These are phyloP conservation scores for Hemisphaericaspora nanyangensis DNA, from an alignment of 805 yeast species.

Conservation along the genomic window DNA sequence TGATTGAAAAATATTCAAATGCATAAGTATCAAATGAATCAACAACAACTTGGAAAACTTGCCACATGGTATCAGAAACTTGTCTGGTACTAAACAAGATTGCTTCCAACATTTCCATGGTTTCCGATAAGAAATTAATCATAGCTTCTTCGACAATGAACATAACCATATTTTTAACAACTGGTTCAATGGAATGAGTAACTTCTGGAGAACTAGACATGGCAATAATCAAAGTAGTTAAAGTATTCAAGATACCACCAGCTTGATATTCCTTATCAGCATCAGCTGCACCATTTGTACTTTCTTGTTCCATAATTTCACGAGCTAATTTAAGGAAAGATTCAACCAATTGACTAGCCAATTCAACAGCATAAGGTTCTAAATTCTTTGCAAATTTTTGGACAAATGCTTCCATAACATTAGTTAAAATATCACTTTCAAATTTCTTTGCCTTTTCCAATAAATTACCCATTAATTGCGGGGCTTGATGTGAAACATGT, in stretches of 20 bases:
- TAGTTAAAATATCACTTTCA: slow-evolving; percentile 41
- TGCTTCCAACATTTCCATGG: slow-evolving; percentile 49
- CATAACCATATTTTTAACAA: slow-evolving; percentile 30
- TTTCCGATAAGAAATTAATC: slow-evolving; percentile 34
- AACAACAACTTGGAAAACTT: slow-evolving; percentile 43
- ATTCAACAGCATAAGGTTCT: slow-evolving; percentile 39
- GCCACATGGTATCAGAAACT: slow-evolving; percentile 54
- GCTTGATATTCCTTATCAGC: slow-evolving; percentile 44
- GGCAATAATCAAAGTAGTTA: slow-evolving; percentile 40
- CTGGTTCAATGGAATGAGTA: slow-evolving; percentile 29
- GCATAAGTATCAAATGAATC: slow-evolving; percentile 59
- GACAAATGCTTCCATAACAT: slow-evolving; percentile 44
- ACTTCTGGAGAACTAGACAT: slow-evolving; percentile 40
- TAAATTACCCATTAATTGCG: slow-evolving; percentile 41
- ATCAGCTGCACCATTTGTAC: slow-evolving; percentile 14
- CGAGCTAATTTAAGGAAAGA: slow-evolving; percentile 71
- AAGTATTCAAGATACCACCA: slow-evolving; percentile 38
- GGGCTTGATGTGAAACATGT: slow-evolving; percentile 40
- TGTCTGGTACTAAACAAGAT: slow-evolving; percentile 49
- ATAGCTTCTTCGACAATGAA: slow-evolving; percentile 38
- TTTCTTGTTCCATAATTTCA: slow-evolving; percentile 42
- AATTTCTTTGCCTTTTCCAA: slow-evolving; percentile 42
- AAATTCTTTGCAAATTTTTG: slow-evolving; percentile 40
- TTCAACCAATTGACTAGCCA: slow-evolving; percentile 52
- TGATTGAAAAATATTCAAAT: slow-evolving; percentile 53